phyloP scores from a whole-genome alignment of 345 rosid species.

The Eucalyptus tenuipes region DNA sequence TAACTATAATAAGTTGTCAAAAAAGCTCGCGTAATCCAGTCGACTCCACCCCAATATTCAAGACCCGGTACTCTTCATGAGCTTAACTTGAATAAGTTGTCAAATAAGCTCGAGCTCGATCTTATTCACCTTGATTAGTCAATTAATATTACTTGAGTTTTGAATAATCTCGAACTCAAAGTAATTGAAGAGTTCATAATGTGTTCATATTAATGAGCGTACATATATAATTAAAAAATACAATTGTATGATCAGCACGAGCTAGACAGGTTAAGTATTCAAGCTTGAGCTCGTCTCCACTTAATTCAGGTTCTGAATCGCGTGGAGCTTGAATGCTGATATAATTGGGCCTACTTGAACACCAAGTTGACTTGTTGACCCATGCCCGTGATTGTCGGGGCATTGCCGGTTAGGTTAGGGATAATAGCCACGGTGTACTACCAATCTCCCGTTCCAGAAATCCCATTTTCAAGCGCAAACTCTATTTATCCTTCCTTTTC shows the following conservation, averaged over 20 bases:
- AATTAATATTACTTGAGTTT: background rate
- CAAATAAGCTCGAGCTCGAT: background rate
- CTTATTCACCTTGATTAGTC: background rate
- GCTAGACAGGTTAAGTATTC: background rate
- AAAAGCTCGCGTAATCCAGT: no score
- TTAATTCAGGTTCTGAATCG: background rate
- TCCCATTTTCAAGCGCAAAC: background rate
- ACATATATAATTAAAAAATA: background rate
- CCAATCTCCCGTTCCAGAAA: background rate
- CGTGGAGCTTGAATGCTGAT: background rate
- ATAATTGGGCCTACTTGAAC: background rate
- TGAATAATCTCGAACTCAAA: background rate
- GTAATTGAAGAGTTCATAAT: background rate
- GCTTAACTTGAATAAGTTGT: background rate
- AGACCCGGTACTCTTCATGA: background rate
- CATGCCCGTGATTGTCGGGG: background rate
- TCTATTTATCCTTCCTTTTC: background rate
- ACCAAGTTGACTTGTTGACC: background rate
- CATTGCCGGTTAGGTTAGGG: background rate
- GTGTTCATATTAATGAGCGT: background rate
- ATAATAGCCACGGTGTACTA: background rate
- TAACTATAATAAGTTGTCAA: no score
- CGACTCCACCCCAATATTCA: background rate
- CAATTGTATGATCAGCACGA: background rate
- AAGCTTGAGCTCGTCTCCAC: background rate